These are phyloP conservation scores for Plasmodium fragile DNA, from an alignment of 169 alveolate species.

Conservation along the genomic window DNA sequence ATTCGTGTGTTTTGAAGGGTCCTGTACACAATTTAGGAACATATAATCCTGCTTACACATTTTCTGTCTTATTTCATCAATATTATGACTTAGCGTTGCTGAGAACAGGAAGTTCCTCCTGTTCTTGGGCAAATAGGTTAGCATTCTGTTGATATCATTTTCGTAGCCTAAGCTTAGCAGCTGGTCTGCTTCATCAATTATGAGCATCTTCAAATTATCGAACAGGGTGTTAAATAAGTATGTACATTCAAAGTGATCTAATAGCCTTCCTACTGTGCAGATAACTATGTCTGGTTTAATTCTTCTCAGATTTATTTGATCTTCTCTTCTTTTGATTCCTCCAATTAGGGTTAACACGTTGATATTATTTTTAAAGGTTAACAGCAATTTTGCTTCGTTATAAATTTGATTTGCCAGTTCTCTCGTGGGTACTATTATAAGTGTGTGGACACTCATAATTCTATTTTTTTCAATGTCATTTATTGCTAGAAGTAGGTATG, in stretches of 20 bases:
- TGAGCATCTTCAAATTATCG: conserved; percentile 89
- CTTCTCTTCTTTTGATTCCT: conserved; percentile 92
- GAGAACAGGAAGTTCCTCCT: conserved; percentile 79
- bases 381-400: conserved; percentile 89
- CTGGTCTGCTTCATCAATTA: conserved; percentile 96
- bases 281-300: conserved; percentile 94
- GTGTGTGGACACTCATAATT: conserved; percentile 90
- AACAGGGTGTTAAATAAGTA: conserved; percentile 92
- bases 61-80: conserved; percentile 60
- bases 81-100: conserved; percentile 75
- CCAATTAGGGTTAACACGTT: conserved; percentile 95
- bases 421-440: conserved; percentile 95
- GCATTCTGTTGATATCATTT: conserved; percentile 63
- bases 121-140: conserved; percentile 76
- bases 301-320: conserved; percentile 91
- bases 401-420: conserved; percentile 95
- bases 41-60: conserved; percentile 67
- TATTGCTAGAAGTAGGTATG: conserved; percentile 92
- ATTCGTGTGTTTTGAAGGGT: conserved; percentile 67
- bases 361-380: conserved; percentile 92
- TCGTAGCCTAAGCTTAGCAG: conserved; percentile 74
- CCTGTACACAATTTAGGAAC: conserved; percentile 62
- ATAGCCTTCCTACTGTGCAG: conserved; percentile 96
- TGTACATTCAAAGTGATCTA: conserved; percentile 94
- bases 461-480: conserved; percentile 90